A percentile compares a stretch with the other conserved stretches of the same genome.
These are phyloP conservation scores for Trichosporon inkin DNA, from an alignment of 1,284 basidiomycete species.

Conservation along the genomic window DNA sequence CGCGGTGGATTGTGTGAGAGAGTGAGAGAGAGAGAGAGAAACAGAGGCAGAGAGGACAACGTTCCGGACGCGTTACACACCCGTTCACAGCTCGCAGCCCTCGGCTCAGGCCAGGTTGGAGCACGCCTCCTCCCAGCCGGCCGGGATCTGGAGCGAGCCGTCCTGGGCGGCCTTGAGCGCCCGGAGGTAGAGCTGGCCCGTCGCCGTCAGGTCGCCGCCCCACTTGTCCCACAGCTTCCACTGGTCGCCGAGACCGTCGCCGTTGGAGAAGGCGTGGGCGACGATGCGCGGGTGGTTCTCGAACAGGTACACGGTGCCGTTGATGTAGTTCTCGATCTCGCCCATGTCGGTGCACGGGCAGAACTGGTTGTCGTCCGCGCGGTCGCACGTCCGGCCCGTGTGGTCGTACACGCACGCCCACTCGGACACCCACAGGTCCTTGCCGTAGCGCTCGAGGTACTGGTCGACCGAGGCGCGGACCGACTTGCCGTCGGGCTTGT, in stretches of 20 bases:
- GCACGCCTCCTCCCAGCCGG: slow-evolving; percentile 3
- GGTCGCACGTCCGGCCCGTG: slow-evolving; percentile 16
- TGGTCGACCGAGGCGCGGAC: slow-evolving; percentile 42
- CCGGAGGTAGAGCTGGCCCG: slow-evolving; percentile 45
- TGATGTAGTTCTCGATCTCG: slow-evolving; percentile 39
- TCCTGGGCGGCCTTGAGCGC: slow-evolving; percentile 30
- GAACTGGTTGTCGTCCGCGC: slow-evolving; percentile 29
- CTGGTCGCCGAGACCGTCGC: slow-evolving; percentile 25
- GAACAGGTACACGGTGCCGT: slow-evolving; percentile 45
- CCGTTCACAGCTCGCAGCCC: too few relatives aligned
- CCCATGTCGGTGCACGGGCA: slow-evolving; percentile 33
- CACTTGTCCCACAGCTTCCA: background rate
- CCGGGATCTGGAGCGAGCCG: slow-evolving; percentile 2
- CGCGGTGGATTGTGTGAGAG: too few relatives aligned
- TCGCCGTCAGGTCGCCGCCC: slow-evolving; percentile 25
- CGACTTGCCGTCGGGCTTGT: slow-evolving; percentile 47
- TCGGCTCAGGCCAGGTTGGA: slow-evolving; percentile 1
- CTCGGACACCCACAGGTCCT: slow-evolving; percentile 50
- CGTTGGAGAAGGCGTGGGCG: slow-evolving; percentile 42
- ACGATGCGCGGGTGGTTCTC: slow-evolving; percentile 41
- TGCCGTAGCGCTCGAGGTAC: slow-evolving; percentile 46
- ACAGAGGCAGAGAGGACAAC: too few relatives aligned
- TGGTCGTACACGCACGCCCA: slow-evolving; percentile 48
- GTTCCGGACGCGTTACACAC: too few relatives aligned
- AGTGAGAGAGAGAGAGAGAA: background rate